These are phyloP conservation scores for Angophora floribunda DNA, from an alignment of 345 rosid genomes.

Conservation along the genomic window DNA sequence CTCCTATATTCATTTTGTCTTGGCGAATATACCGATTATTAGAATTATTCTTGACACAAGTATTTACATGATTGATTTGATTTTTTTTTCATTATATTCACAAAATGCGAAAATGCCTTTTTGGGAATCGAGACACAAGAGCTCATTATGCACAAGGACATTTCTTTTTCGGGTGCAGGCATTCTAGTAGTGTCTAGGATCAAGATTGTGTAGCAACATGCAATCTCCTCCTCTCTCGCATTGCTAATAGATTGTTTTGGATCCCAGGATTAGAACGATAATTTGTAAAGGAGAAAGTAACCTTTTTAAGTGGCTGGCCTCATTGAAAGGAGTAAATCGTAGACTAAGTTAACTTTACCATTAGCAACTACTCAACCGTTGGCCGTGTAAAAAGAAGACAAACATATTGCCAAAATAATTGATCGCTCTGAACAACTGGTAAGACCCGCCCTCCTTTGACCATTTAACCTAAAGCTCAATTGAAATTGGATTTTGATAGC, in stretches of 20 bases:
- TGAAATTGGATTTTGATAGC: neutral
- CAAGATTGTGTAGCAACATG: neutral
- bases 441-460: neutral
- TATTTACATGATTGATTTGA: neutral
- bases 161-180: neutral
- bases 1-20: neutral
- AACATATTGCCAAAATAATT: neutral
- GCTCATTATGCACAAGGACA: neutral
- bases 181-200: neutral
- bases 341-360: neutral
- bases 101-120: neutral
- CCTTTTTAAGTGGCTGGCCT: neutral
- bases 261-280: neutral
- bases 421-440: neutral
- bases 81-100: neutral
- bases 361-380: too few species aligned
- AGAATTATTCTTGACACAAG: neutral
- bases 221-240: neutral
- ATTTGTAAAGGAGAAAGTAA: neutral
- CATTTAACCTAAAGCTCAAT: neutral
- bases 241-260: neutral
- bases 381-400: neutral
- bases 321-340: neutral
- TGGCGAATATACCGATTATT: neutral
- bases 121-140: neutral